phyloP scores from a whole-genome alignment of 1,284 basidiomycete species.

The Ganoderma leucocontextum region DNA sequence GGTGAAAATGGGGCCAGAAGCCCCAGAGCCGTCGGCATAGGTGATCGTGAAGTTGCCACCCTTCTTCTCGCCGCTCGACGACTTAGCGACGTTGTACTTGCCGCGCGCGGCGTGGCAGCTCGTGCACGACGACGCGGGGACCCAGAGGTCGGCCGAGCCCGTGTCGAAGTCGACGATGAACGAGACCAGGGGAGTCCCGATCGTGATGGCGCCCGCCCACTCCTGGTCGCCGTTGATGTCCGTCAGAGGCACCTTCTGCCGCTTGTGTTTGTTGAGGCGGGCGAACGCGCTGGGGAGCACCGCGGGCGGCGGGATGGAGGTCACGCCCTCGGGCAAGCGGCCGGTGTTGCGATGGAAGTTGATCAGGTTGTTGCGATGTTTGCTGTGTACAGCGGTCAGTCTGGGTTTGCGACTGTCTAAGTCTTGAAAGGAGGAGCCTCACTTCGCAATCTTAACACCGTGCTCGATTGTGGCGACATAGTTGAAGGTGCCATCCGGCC shows the following conservation, averaged over 20 bases:
- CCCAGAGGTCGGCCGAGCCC: constrained; percentile 37
- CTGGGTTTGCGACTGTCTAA: not conserved
- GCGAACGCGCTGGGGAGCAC: not conserved
- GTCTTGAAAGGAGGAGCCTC: not conserved
- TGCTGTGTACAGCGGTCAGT: constrained; percentile 20
- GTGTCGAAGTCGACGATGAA: constrained; percentile 38
- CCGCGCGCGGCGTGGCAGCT: constrained; percentile 25
- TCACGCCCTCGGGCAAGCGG: not conserved
- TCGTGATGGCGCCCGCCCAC: constrained; percentile 32
- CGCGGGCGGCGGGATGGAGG: not conserved
- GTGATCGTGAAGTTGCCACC: constrained; percentile 49
- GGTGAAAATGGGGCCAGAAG: constrained; percentile 56
- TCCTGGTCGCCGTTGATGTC: constrained; percentile 26
- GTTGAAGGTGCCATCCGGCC: constrained; percentile 33
- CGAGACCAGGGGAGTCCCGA: constrained; percentile 30
- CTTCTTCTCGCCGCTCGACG: constrained; percentile 45
- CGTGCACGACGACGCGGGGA: constrained; percentile 31
- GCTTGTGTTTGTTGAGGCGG: constrained; percentile 3
- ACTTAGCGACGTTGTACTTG: constrained; percentile 44
- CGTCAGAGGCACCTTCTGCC: constrained; percentile 23
- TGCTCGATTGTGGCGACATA: constrained; percentile 23
- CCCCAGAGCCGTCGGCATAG: constrained; percentile 63
- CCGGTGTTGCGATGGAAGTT: constrained; percentile 31
- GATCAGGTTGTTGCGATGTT: constrained; percentile 32
- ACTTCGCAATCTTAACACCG: constrained; percentile 26